Base-by-base conservation (phyloP, 2,329 filamentous ascomycete genomes). In the Didymella lethalis region DNA sequence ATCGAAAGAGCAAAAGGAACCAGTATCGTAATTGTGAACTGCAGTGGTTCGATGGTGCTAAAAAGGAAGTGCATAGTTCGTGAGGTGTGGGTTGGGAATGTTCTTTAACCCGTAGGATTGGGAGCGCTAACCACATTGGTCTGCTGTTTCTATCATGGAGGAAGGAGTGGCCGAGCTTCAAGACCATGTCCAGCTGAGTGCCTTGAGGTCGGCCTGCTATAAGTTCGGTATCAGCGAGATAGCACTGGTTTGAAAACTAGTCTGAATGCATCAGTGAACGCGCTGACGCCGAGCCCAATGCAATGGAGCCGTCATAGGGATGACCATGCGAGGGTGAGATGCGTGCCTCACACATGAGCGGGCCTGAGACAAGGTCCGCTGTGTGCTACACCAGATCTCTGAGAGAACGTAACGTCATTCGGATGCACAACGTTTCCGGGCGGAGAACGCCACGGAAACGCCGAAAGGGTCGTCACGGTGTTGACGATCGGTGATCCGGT, bases 131-230 rank as follows among this genome's bases (percentile, higher is more conserved):
- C 62, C 41, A 14, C 18, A 54, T 61, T 29, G 48, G 57, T 50
- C 43, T 29, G 28, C 43, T 57, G 57, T 57, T 51, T 65, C 51
- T 57, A 59, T 57, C 43, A 57, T 51, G 54, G 61, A 45, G 59
- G 53, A 60, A 61, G 50, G 54, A 56, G 57, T 55, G 61, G 60
- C 63, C 61, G 59, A 60, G 58, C 61, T 49, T 59, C 52, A 54
- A 62, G 59, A 67, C 63, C 50, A 54, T 54, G 56, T 43, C 56
- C 56, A 59, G 56, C 51, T 59, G 56, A 59, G 40, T 46, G 23
- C 41, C 31, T 49, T 46, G 31, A 59, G 32, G 50, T 41, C 50
- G 47, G 47, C 31, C 46, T 47, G 34, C 56, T 54, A 59, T 59
- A 59, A 41, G 45, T 46, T 54, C 49, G 56, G 49, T 58, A 54